Evolutionary conservation across 139 green algal species (phyloP), one percentile per base, ranked within the genome.

Genomic region (Limnomonas spitsbergensis): DNA sequence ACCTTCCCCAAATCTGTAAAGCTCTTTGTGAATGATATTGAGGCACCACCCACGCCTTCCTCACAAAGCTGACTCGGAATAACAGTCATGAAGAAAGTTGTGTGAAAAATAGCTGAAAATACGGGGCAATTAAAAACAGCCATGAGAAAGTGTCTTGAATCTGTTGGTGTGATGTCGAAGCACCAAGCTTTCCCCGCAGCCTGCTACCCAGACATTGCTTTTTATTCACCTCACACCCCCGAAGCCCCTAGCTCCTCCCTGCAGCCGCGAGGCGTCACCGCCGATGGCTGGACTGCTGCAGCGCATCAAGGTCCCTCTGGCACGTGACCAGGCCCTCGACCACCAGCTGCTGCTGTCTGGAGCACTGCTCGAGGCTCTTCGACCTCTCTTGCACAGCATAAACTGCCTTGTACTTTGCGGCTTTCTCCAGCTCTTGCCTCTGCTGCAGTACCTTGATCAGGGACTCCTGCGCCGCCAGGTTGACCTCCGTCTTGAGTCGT

Each of bases 371-470:
- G 26, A 72, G 61, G 7, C 27, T 72, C 61, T 36, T 72, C 7
- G 61, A 36, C 9, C 29, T 7, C 61, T 72, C 61, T 72, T 7
- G 9, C 27, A 72, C 27, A 7, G 61, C 61, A 37, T 72, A 72
- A 7, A 72, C 7, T 7, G 61, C 61, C 24, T 72, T 72, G 61
- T 72, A 72, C 61, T 72, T 72, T 34, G 61, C 61, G 6, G 61
- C 61, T 37, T 72, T 72, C 29, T 72, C 61, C 27, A 34, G 6
- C 29, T 72, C 61, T 37, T 72, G 61, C 61, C 61, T 7, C 29
- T 34, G 26, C 61, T 72, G 61, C 26, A 72, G 61, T 34, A 20
- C 29, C 27, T 37, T 34, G 24, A 72, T 72, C 7, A 72, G 27
- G 9, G 61, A 72, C 61, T 72, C 61, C 29, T 72, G 61, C 29